Evolutionary conservation across 139 green algal genomes (phyloP).

Genomic region (Desmodesmus armatus): DNA sequence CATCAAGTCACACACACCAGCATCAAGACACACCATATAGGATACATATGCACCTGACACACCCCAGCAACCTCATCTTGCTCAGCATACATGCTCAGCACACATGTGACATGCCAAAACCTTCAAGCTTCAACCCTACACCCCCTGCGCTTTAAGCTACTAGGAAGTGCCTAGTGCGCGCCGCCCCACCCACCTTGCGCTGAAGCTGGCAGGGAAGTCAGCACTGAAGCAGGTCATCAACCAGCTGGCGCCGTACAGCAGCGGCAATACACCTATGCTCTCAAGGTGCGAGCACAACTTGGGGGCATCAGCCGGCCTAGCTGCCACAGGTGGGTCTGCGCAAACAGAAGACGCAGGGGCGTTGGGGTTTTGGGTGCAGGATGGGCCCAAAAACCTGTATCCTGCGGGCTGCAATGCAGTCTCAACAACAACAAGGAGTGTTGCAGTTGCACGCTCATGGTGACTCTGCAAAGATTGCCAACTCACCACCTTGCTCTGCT

Average conservation of each 20-base stretch:
- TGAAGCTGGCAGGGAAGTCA: constrained; percentile 83
- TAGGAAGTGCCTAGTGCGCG: background rate
- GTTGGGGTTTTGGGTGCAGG: no score
- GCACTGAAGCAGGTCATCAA: constrained; percentile 84
- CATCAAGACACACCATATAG: no score
- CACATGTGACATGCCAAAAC: background rate
- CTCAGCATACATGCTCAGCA: background rate
- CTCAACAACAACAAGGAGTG: background rate
- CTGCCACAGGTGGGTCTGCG: constrained; percentile 83
- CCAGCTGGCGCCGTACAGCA: constrained; percentile 84
- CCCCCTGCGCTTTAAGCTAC: background rate
- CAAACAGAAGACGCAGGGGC: background rate
- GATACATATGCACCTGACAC: no score
- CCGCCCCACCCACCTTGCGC: constrained; percentile 51
- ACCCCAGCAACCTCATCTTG: no score
- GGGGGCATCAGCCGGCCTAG: constrained; percentile 72
- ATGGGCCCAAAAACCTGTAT: no score
- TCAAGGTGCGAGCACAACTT: constrained; percentile 75
- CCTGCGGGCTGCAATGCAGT: no score
- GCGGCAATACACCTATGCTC: constrained; percentile 61
- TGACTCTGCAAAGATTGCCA: no score
- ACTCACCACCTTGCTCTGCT: no score
- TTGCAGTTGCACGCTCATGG: background rate
- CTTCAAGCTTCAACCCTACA: background rate
- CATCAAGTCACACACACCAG: no score